A percentile compares a stretch with the other conserved stretches of the same genome.
phyloP scores from a whole-genome alignment of 2,329 filamentous ascomycete species.

The Leptographium flavum region DNA sequence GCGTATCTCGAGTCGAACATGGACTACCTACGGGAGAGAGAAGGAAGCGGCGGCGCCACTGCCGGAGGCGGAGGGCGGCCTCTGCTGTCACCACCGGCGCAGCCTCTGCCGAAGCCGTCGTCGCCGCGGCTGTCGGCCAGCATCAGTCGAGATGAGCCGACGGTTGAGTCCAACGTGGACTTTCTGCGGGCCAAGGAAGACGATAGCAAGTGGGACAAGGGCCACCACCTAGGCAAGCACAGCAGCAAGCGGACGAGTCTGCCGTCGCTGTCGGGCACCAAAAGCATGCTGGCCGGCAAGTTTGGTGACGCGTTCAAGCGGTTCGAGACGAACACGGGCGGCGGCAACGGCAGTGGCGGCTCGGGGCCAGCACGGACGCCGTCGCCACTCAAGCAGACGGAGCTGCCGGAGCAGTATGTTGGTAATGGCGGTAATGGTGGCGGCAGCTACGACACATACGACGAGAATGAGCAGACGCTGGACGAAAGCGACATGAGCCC shows the following conservation, averaged over 20 bases:
- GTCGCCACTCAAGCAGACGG: slow-evolving; percentile 34
- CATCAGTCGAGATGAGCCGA: slow-evolving; percentile 37
- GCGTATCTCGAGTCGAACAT: slow-evolving; percentile 72
- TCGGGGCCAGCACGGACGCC: slow-evolving; percentile 25
- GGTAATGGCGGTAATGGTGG: slow-evolving; percentile 65
- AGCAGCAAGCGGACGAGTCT: slow-evolving; percentile 59
- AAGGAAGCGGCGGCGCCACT: slow-evolving; percentile 20
- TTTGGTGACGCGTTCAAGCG: slow-evolving; percentile 90
- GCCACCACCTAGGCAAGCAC: slow-evolving; percentile 22
- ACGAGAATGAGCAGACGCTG: slow-evolving; percentile 48
- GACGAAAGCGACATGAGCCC: slow-evolving; percentile 62
- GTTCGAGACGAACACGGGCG: slow-evolving; percentile 45
- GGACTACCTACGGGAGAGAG: slow-evolving; percentile 68
- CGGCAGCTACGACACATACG: slow-evolving; percentile 49
- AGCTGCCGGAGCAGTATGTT: slow-evolving; percentile 44
- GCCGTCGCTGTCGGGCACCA: slow-evolving; percentile 57
- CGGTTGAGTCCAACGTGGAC: slow-evolving; percentile 67
- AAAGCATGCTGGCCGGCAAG: slow-evolving; percentile 70
- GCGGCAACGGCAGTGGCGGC: slow-evolving; percentile 27
- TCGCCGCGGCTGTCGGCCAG: slow-evolving; percentile 28
- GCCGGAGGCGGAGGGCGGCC: slow-evolving; percentile 5
- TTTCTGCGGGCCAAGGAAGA: slow-evolving; percentile 50
- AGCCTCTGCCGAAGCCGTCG: slow-evolving; percentile 21
- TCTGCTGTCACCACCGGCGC: slow-evolving; percentile 14
- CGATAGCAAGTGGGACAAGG: slow-evolving; percentile 49